These are phyloP conservation scores for Aspergillus sp. DNA, from an alignment of 2,329 filamentous ascomycete species.

Conservation along the genomic window DNA sequence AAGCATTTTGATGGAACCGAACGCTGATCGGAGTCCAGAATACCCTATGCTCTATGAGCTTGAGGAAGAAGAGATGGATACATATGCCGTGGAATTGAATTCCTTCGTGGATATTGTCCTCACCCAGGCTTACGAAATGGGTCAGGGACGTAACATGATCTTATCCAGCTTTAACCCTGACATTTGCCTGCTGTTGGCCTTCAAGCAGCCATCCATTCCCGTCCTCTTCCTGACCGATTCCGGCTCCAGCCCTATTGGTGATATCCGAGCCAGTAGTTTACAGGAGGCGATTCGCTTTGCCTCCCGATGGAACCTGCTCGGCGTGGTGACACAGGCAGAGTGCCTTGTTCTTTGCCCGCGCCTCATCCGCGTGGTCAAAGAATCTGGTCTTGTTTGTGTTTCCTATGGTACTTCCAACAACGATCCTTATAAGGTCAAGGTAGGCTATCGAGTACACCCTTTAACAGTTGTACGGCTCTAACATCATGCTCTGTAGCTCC, in stretches of 20 bases:
- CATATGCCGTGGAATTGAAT: slow-evolving; percentile 92
- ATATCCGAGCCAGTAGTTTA: slow-evolving; percentile 84
- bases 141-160: slow-evolving; percentile 82
- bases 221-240: slow-evolving; percentile 93
- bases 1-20: slow-evolving; percentile 14
- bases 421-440: slow-evolving; percentile 78
- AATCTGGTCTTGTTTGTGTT: slow-evolving; percentile 89
- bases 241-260: slow-evolving; percentile 75
- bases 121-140: slow-evolving; percentile 82
- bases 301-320: slow-evolving; percentile 88
- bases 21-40: slow-evolving; percentile 49
- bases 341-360: slow-evolving; percentile 86
- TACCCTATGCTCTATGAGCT: slow-evolving; percentile 97
- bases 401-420: slow-evolving; percentile 94
- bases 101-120: slow-evolving; percentile 94
- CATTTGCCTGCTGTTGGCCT: slow-evolving; percentile 87
- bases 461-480: slow-evolving; percentile 1
- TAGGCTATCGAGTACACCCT: slow-evolving; percentile 46
- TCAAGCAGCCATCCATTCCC: slow-evolving; percentile 96
- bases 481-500: slow-evolving; percentile 54
- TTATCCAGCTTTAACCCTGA: slow-evolving; percentile 98
- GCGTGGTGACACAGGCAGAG: slow-evolving; percentile 84
- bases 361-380: slow-evolving; percentile 89
- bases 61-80: slow-evolving; percentile 95
- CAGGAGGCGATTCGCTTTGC: slow-evolving; percentile 97